Percentiles rank a stretch among this genome's conserved stretches.
Conservation (phyloP, 1,139 yeast species). For the Saccharomyces hybrid region DNA sequence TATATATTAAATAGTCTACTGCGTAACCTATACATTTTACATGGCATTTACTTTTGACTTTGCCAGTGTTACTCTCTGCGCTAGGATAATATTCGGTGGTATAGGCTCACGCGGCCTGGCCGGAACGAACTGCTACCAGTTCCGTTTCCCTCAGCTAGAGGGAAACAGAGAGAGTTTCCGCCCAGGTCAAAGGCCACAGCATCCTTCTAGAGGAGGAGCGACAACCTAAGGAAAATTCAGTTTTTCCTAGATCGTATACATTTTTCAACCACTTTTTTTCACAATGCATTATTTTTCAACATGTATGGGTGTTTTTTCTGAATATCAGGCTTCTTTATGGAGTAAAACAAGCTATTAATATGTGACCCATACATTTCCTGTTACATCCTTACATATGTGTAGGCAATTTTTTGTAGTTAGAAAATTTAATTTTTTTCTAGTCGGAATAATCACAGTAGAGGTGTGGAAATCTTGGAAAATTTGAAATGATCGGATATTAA, state of each 20-base stretch:
- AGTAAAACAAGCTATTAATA: background rate
- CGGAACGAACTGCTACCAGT: background rate
- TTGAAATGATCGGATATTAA: background rate
- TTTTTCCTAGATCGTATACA: background rate
- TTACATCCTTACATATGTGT: background rate
- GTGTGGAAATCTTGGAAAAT: background rate
- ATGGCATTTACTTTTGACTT: background rate
- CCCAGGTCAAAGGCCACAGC: background rate
- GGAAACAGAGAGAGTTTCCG: background rate
- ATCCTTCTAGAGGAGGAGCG: background rate
- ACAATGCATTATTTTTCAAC: background rate
- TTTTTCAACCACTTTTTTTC: background rate
- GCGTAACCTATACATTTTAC: background rate
- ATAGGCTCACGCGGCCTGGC: background rate
- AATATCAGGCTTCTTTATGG: background rate
- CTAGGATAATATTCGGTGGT: background rate
- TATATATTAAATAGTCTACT: background rate
- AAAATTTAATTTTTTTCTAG: background rate
- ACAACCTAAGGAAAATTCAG: background rate
- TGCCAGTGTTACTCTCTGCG: background rate
- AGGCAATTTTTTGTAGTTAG: background rate
- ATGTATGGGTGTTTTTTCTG: background rate
- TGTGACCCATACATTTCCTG: background rate
- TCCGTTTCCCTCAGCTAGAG: background rate
- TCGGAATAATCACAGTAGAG: background rate